Evolutionary conservation across 2,329 filamentous ascomycete species (phyloP), one percentile per base, ranked within the genome.

Genomic region (Bipolaris bicolor): DNA sequence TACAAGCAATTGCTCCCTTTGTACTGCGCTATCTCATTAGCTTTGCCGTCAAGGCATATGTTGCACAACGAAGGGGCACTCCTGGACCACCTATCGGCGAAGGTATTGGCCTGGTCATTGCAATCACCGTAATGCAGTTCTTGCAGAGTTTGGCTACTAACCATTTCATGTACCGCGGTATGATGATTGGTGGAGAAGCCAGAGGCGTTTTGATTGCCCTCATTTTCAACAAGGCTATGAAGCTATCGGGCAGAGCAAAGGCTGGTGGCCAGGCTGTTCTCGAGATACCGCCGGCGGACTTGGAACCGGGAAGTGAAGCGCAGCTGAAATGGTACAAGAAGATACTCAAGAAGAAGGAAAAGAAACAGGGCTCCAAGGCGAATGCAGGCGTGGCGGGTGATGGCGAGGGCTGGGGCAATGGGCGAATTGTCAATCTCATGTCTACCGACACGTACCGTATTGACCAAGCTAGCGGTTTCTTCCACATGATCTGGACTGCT

Each of bases 171-270:
- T 98, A 94, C 70, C 87, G 88, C 20, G 92, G 94, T 20, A 96
- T 97, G 90, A 88, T 96, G 79, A 86, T 96, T 37, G 95, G 94
- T 61, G 95, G 92, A 0, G 89, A 97, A 78, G 80, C 86, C 7
- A 85, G 94, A 72, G 92, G 88, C 1, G 89, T 91, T 0, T 80
- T 98, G 41, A 96, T 97, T 65, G 86, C 90, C 20, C 79, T 92
- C 57, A 92, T 98, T 56, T 98, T 96, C 70, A 91, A 95, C 73
- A 98, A 98, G 76, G 88, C 92, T 2, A 92, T 97, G 88, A 88
- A 88, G 49, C 84, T 98, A 15, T 97, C 93, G 0, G 91, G 89
- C 10, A 85, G 93, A 49, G 95, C 95, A 20, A 95, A 89, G 76
- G 92, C 94, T 10, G 94, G 93, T 40, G 92, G 91, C 10, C 81